Base-by-base conservation (phyloP, 2,329 filamentous ascomycete genomes). In the Aschersonia sp. region DNA sequence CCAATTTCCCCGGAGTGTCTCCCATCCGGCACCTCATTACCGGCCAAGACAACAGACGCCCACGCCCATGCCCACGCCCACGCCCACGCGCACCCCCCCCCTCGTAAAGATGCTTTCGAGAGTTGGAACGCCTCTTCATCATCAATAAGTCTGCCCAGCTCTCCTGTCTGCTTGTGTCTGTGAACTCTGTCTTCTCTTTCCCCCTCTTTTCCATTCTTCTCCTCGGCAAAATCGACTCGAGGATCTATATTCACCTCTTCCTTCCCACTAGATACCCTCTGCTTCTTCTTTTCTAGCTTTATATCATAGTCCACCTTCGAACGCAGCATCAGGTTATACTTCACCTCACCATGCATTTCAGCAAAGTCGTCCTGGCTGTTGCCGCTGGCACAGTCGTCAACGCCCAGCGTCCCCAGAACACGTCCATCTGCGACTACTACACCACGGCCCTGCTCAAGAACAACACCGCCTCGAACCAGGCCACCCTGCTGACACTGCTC, bases 341-440 rank as follows among this genome's bases (percentile, higher is more conserved):
- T 8, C 35, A 9, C 8, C 35, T 46, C 54, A 59, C 47, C 11
- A 60, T 60, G 58, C 53, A 53, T 31, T 54, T 56, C 46, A 53
- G 47, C 30, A 55, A 42, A 12, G 8, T 59, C 47, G 52, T 53
- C 12, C 32, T 58, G 43, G 51, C 52, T 14, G 52, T 54, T 37
- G 51, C 54, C 11, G 56, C 56, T 9, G 52, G 48, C 41, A 47
- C 48, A 5, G 49, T 51, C 8, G 55, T 49, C 32, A 56, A 51
- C 45, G 68, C 69, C 22, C 70, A 76, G 59, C 68, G 73, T 43
- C 72, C 72, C 4, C 46, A 58, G 10, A 67, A 73, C 54, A 67
- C 58, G 3, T 69, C 73, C 50, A 73, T 81, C 54, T 81, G 78
- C 61, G 77, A 81, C 63, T 78, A 79, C 61, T 81, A 81, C 62